These are phyloP conservation scores for Salix koriyanagi DNA, from an alignment of 345 rosid species.

Conservation along the genomic window DNA sequence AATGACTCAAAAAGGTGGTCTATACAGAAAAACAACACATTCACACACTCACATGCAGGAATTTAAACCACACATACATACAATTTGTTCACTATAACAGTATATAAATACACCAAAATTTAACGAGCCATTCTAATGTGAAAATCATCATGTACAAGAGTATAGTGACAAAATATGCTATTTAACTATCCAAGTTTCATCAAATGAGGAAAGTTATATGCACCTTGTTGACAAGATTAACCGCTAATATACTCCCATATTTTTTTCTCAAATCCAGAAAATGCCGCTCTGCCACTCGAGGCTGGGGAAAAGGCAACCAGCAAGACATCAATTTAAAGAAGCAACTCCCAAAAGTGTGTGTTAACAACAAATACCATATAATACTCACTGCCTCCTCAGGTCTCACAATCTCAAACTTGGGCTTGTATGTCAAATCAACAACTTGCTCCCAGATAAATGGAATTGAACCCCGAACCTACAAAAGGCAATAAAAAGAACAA, in stretches of 20 bases:
- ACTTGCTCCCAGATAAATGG: slow-evolving; percentile 94
- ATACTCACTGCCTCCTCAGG: slow-evolving; percentile 89
- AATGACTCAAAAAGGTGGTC: slow-evolving; percentile 12
- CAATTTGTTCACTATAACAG: not conserved
- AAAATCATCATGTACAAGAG: no score
- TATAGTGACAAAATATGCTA: no score
- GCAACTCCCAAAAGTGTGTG: not conserved
- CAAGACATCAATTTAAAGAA: slow-evolving; percentile 8
- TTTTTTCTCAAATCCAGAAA: slow-evolving; percentile 90
- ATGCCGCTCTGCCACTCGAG: slow-evolving; percentile 76
- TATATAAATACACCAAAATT: not conserved
- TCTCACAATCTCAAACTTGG: slow-evolving; percentile 84
- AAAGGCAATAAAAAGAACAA: slow-evolving; percentile 11
- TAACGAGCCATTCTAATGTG: not conserved
- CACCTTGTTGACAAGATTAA: slow-evolving; percentile 93
- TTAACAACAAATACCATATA: slow-evolving; percentile 8
- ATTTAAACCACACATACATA: not conserved
- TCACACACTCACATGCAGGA: not conserved
- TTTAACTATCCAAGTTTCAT: not conserved
- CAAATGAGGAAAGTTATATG: not conserved
- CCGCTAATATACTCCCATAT: slow-evolving; percentile 72
- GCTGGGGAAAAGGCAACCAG: slow-evolving; percentile 39
- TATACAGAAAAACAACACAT: slow-evolving; percentile 7
- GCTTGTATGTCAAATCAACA: slow-evolving; percentile 95
- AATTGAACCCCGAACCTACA: slow-evolving; percentile 88